A percentile compares a stretch with the other conserved stretches of the same genome.
These are phyloP conservation scores for Plasmopara viticola DNA, from an alignment of 352 stramenopile species.

Conservation along the genomic window DNA sequence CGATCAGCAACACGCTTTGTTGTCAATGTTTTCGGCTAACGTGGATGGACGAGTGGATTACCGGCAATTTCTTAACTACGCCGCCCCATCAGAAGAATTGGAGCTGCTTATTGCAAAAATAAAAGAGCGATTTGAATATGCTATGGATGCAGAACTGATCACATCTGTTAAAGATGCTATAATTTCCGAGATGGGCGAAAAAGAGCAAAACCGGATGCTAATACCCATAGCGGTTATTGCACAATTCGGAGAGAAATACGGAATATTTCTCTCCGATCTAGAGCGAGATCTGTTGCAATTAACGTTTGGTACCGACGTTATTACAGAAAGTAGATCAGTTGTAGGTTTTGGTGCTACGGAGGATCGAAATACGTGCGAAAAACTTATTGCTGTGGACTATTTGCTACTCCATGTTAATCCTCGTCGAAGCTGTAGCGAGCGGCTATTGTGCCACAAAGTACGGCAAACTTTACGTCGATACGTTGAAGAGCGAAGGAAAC, in stretches of 20 bases:
- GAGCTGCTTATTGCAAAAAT: conserved; percentile 52
- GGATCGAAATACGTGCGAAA: neutral
- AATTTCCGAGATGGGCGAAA: neutral
- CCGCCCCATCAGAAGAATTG: conserved; percentile 41
- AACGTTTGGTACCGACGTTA: conserved; percentile 13
- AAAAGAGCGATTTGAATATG: conserved; percentile 56
- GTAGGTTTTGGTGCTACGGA: neutral
- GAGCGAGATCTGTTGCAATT: conserved; percentile 22
- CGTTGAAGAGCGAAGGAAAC: conserved; percentile 23
- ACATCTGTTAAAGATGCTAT: conserved; percentile 36
- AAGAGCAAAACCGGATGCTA: conserved; percentile 14
- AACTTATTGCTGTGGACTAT: conserved; percentile 34
- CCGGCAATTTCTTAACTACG: conserved; percentile 56
- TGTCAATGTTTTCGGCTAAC: conserved; percentile 49
- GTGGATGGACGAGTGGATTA: conserved; percentile 71
- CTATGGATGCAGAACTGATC: conserved; percentile 46
- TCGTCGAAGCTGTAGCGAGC: conserved; percentile 36
- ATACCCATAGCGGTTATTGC: conserved; percentile 10
- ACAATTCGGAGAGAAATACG: conserved; percentile 23
- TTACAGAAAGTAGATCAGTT: neutral
- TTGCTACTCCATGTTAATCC: conserved; percentile 56
- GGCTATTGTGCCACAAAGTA: conserved; percentile 60
- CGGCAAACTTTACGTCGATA: conserved; percentile 41
- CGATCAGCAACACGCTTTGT: conserved; percentile 60
- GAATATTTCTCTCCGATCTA: conserved; percentile 30